phyloP scores from a whole-genome alignment of 106 monocot species.

The Dendrobium chrysotoxum region DNA sequence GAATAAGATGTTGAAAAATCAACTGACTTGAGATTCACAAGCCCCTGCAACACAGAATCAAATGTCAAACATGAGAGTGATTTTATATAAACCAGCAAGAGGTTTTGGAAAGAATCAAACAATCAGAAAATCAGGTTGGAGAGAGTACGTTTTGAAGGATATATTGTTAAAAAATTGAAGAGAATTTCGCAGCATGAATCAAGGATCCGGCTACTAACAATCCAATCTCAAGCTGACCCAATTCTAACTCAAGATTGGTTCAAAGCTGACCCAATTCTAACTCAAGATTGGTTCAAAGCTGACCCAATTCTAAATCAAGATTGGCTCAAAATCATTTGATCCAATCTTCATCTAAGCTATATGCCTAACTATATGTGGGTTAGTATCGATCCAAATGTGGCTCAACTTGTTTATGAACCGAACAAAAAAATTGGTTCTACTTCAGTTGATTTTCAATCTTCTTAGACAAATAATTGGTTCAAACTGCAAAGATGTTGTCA shows the following conservation, averaged over 20 bases:
- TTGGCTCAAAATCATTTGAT: background rate
- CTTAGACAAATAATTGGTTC: no score
- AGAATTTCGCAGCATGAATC: background rate
- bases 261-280: background rate
- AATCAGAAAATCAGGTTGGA: background rate
- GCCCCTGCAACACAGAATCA: constrained; percentile 32
- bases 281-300: no score
- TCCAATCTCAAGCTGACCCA: background rate
- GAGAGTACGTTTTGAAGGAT: background rate
- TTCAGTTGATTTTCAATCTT: no score
- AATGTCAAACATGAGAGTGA: background rate
- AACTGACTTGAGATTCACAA: constrained; percentile 39
- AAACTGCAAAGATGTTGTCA: no score
- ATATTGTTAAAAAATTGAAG: background rate
- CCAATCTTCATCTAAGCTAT: background rate
- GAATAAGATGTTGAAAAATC: constrained; percentile 65
- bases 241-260: background rate
- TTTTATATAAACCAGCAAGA: background rate
- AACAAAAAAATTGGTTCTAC: no score
- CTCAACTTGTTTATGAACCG: no score
- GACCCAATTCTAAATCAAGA: background rate
- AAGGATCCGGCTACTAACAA: background rate
- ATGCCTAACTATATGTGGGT: background rate
- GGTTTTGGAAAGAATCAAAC: background rate
- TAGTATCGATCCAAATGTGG: background rate